phyloP scores from a whole-genome alignment of 805 yeast genomes.

The Schizosaccharomyces lindneri region DNA sequence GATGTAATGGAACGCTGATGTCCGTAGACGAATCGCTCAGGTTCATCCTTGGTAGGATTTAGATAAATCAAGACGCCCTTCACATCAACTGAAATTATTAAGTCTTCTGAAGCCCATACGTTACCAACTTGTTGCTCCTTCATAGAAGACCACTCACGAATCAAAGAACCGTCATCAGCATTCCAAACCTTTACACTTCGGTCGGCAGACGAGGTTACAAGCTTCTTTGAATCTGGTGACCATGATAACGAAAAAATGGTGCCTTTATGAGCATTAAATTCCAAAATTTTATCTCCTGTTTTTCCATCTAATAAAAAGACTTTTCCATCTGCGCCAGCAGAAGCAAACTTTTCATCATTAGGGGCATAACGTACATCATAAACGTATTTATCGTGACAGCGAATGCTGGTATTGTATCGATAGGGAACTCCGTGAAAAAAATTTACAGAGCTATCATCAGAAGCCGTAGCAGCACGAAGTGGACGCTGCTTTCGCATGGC shows the following conservation, averaged over 20 bases:
- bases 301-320: constrained; percentile 67
- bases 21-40: constrained; percentile 29
- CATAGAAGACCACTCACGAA: constrained; percentile 11
- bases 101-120: constrained; percentile 26
- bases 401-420: constrained; percentile 47
- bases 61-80: constrained; percentile 43
- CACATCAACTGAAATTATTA: constrained; percentile 37
- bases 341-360: constrained; percentile 45
- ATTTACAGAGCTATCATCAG: constrained; percentile 69
- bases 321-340: constrained; percentile 67
- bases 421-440: constrained; percentile 86
- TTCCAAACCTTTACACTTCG: constrained; percentile 40
- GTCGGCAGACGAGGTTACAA: constrained; percentile 73
- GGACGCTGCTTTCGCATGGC: constrained; percentile 71
- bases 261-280: constrained; percentile 30
- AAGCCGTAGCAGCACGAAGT: constrained; percentile 73
- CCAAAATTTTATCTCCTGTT: constrained; percentile 46
- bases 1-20: constrained; percentile 69
- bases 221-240: constrained; percentile 27
- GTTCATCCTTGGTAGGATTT: constrained; percentile 12
- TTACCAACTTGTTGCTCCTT: constrained; percentile 63
- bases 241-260: constrained; percentile 63
- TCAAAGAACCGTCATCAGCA: background rate
- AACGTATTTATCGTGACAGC: constrained; percentile 55
- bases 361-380: constrained; percentile 65